phyloP scores from a whole-genome alignment of 371 early-diverging fungal species.

The Syncephalastrum sp. region DNA sequence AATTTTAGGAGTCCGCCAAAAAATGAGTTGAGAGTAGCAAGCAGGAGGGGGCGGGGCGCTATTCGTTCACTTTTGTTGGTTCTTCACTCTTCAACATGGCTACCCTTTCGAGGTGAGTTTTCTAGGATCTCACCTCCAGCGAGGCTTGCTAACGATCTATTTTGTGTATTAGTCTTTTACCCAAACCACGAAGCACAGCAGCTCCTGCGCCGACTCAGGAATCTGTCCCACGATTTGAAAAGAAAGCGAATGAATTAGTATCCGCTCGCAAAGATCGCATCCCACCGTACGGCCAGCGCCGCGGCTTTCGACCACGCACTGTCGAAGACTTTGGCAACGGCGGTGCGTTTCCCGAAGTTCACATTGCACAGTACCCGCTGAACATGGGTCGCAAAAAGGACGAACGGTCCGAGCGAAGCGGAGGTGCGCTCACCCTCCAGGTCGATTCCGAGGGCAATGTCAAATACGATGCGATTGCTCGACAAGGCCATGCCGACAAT shows the following conservation, averaged over 20 bases:
- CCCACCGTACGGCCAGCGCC: conserved; percentile 83
- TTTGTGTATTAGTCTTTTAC: conserved; percentile 30
- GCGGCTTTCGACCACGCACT: conserved; percentile 78
- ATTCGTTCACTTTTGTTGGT: not conserved
- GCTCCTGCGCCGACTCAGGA: conserved; percentile 21
- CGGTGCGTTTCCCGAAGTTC: conserved; percentile 95
- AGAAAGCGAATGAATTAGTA: conserved; percentile 37
- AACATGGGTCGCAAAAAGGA: conserved; percentile 87
- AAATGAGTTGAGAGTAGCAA: no score
- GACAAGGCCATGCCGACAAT: conserved; percentile 72
- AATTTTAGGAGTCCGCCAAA: no score
- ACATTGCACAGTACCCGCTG: conserved; percentile 87
- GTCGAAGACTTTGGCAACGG: conserved; percentile 93
- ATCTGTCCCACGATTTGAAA: conserved; percentile 32
- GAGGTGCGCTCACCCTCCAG: conserved; percentile 81
- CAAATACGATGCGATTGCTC: conserved; percentile 87
- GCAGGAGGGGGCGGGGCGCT: no score
- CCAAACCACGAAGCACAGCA: conserved; percentile 40
- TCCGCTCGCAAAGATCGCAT: conserved; percentile 41
- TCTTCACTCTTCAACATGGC: conserved; percentile 19
- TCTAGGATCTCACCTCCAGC: not conserved
- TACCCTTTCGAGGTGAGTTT: conserved; percentile 29
- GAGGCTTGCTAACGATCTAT: not conserved
- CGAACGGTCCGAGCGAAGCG: conserved; percentile 43
- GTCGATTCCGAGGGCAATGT: conserved; percentile 89